Evolutionary conservation across 2,329 filamentous ascomycete genomes (phyloP).

Genomic region (Sarocladium kiliense): DNA sequence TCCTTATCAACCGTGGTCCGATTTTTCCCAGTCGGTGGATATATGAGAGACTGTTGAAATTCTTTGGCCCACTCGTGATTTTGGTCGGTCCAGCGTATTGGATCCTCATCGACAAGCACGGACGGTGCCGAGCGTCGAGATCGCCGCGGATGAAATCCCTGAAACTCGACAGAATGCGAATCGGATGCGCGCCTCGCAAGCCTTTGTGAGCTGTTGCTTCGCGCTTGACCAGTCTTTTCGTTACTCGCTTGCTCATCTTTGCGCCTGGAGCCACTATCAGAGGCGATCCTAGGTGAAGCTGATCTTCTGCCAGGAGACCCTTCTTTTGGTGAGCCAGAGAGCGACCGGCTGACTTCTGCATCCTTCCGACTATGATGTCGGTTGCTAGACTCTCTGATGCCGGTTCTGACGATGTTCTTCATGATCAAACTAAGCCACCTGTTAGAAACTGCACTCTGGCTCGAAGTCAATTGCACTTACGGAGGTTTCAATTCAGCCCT

Average conservation of each 20-base stretch:
- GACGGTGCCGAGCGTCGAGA: not conserved
- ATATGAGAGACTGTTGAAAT: constrained; percentile 58
- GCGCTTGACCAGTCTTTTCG: not conserved
- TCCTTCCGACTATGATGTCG: not conserved
- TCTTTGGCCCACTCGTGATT: constrained; percentile 45
- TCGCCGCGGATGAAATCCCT: not conserved
- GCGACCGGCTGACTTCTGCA: too few species aligned
- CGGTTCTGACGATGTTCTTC: constrained; percentile 10
- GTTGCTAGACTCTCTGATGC: constrained; percentile 6
- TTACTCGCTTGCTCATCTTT: not conserved
- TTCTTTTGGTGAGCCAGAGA: not conserved
- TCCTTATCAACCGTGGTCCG: constrained; percentile 62
- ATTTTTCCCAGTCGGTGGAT: constrained; percentile 51
- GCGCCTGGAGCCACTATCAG: not conserved
- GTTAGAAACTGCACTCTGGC: not conserved
- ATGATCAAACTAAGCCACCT: constrained; percentile 12
- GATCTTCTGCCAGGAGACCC: not conserved
- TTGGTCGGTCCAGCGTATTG: constrained; percentile 41
- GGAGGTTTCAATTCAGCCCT: not conserved
- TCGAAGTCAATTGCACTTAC: not conserved
- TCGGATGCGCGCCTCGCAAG: not conserved
- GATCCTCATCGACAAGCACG: constrained; percentile 1
- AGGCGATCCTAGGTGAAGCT: not conserved
- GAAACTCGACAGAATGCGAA: not conserved
- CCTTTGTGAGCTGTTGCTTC: not conserved